These are phyloP conservation scores for Caryopteris hybrid DNA, from an alignment of 305 asterid genomes.

Conservation along the genomic window DNA sequence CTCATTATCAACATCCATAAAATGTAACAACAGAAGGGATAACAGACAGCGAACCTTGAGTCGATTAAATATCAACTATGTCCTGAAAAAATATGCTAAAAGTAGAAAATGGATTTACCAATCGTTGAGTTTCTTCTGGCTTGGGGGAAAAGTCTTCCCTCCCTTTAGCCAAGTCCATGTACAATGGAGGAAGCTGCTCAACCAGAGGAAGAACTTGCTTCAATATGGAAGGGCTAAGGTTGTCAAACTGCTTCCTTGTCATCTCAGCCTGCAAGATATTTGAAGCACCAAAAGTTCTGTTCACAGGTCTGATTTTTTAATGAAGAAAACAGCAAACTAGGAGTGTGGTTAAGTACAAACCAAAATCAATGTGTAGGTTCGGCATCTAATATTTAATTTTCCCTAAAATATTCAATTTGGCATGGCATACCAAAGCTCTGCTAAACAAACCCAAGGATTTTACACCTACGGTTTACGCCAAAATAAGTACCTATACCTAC, in stretches of 20 bases:
- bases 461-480: background rate
- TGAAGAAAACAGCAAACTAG: background rate
- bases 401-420: background rate
- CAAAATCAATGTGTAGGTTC: background rate
- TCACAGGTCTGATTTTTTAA: background rate
- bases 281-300: background rate
- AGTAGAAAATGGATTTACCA: constrained; percentile 45
- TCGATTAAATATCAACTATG: background rate
- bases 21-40: background rate
- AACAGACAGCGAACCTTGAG: background rate
- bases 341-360: background rate
- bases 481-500: background rate
- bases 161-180: constrained; percentile 91
- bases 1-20: background rate
- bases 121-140: constrained; percentile 89
- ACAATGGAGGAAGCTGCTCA: constrained; percentile 95
- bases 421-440: background rate
- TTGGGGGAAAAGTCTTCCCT: constrained; percentile 81
- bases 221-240: constrained; percentile 83
- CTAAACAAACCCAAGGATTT: background rate
- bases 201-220: constrained; percentile 94
- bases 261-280: constrained; percentile 74
- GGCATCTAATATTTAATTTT: too few relatives aligned
- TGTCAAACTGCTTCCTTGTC: constrained; percentile 88
- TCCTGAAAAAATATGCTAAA: background rate